phyloP scores from a whole-genome alignment of 257 asterid genomes.

The Paulownia fortunei region DNA sequence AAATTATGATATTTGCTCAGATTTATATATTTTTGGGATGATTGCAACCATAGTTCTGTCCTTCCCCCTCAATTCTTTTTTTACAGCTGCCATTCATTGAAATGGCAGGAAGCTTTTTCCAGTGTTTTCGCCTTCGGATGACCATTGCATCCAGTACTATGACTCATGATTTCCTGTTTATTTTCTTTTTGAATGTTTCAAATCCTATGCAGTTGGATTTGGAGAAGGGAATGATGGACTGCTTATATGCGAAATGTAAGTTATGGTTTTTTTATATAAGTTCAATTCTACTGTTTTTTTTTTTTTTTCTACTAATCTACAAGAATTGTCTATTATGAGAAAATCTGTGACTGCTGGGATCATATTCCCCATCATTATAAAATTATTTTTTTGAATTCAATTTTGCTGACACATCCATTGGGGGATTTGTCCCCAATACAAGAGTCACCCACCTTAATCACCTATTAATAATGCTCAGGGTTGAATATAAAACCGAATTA shows the following conservation, averaged over 20 bases:
- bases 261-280: too few species aligned
- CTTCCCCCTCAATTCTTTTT: too few species aligned
- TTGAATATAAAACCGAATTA: background rate
- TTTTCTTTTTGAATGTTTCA: conserved; percentile 12
- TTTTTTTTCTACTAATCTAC: too few species aligned
- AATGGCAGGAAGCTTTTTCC: background rate
- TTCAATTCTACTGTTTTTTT: background rate
- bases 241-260: conserved; percentile 95
- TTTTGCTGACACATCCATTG: background rate
- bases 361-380: background rate
- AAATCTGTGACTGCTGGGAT: background rate
- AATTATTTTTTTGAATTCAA: background rate
- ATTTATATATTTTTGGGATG: background rate
- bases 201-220: conserved; percentile 73
- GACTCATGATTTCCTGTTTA: background rate
- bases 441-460: background rate
- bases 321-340: background rate
- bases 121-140: too few species aligned
- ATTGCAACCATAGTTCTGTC: background rate
- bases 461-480: background rate
- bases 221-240: conserved; percentile 98
- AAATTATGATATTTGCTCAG: background rate
- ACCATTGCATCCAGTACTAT: background rate
- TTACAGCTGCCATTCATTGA: background rate
- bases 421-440: background rate